Percentiles rank a stretch among this genome's conserved stretches.
These are phyloP conservation scores for Aureobasidium subglaciale DNA, from an alignment of 2,329 filamentous ascomycete genomes.

Conservation along the genomic window DNA sequence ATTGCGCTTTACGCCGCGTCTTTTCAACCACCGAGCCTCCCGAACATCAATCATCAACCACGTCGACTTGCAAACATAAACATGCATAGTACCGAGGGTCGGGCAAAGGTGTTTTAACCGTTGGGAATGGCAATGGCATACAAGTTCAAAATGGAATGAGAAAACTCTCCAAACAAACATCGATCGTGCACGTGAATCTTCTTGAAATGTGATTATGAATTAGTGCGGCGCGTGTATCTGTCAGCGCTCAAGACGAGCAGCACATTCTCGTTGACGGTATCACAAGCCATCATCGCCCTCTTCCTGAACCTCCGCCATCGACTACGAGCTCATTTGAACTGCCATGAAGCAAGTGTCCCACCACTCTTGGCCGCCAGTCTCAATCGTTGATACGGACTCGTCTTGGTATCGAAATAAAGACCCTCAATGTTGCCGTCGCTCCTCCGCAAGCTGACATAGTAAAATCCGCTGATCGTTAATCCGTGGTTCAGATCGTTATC, in stretches of 20 bases:
- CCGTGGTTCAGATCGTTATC: slow-evolving; percentile 34
- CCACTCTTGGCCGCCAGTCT: slow-evolving; percentile 33
- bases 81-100: not conserved
- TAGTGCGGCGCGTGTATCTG: not conserved
- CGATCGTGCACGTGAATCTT: too few relatives aligned
- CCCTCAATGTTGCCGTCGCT: slow-evolving; percentile 43
- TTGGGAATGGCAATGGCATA: slow-evolving; percentile 5
- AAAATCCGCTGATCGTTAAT: slow-evolving; percentile 49
- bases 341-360: slow-evolving; percentile 33
- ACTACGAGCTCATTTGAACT: slow-evolving; percentile 26
- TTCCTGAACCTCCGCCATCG: too few relatives aligned
- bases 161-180: not conserved
- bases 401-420: slow-evolving; percentile 49
- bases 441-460: slow-evolving; percentile 44
- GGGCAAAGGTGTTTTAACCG: not conserved
- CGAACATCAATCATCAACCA: slow-evolving; percentile 1
- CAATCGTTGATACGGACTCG: slow-evolving; percentile 47
- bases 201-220: not conserved
- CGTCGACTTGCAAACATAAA: not conserved
- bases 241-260: too few relatives aligned
- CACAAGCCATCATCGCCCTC: too few relatives aligned
- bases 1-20: slow-evolving; percentile 6
- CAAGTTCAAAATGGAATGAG: slow-evolving; percentile 12
- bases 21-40: not conserved
- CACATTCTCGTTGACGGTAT: too few relatives aligned